Conservation (phyloP, 345 rosid species). For the Eucalyptus brandiana region DNA sequence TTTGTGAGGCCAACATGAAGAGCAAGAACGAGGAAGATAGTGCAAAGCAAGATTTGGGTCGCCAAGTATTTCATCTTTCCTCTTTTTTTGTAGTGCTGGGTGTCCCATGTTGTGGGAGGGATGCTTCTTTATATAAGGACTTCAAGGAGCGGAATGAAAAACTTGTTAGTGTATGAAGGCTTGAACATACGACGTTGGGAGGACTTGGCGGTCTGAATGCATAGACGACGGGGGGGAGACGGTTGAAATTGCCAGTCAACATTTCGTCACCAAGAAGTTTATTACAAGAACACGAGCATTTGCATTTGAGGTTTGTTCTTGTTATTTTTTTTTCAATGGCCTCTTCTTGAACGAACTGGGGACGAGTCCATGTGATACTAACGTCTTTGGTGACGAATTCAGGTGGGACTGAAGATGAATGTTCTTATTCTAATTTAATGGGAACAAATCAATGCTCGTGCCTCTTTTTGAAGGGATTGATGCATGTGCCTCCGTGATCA, state of each 20-base stretch:
- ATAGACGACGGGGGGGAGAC: not conserved
- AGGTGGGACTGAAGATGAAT: not conserved
- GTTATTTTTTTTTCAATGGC: not conserved
- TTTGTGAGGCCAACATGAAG: not conserved
- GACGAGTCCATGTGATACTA: not conserved
- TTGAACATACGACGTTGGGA: not conserved
- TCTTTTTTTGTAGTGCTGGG: not conserved
- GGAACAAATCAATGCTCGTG: not conserved
- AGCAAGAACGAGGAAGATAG: conserved; percentile 3
- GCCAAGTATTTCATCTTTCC: not conserved
- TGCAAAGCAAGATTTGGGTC: not conserved
- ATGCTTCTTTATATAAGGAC: not conserved
- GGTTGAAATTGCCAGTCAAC: not conserved
- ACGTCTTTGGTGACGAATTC: not conserved
- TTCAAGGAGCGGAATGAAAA: not conserved
- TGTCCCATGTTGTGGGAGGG: not conserved
- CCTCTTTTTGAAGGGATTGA: not conserved
- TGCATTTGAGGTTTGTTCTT: not conserved
- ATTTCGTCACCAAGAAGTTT: not conserved
- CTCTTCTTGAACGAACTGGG: not conserved
- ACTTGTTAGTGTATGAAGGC: not conserved
- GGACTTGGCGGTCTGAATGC: not conserved
- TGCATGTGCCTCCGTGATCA: not conserved
- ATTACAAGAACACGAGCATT: not conserved
- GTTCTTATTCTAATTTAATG: not conserved